Evolutionary conservation across 1,284 basidiomycete species (phyloP), one percentile per base, ranked within the genome.

Genomic region (Fomitopsis schrenkii): DNA sequence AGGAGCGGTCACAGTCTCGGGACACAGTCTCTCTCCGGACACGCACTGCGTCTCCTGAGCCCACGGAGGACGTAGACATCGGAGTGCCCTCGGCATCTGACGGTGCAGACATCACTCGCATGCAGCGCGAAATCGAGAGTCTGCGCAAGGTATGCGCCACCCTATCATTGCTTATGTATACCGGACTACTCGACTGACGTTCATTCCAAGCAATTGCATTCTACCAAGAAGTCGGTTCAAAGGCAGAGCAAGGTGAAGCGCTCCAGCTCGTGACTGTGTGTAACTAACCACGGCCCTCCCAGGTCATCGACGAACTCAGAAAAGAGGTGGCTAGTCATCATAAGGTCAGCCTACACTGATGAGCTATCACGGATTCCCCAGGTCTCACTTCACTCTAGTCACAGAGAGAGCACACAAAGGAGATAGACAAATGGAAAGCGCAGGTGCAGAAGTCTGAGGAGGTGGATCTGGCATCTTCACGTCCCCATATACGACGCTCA

Each of bases 401-500:
- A 12, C 74, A 81, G 60, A 77, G 81, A 62, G 83, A 85, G 19
- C 78, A 80, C 42, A 79, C 79, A 58, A 71, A 71, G 8, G 79
- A 83, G 58, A 57, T 86, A 10, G 74, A 78, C 33, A 77, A 75
- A 52, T 64, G 84, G 28, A 83, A 82, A 66, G 69, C 65, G 14
- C 84, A 82, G 64, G 70, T 72, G 7, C 80, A 75, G 64, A 83
- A 84, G 65, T 75, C 77, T 3, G 84, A 87, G 56, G 86, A 88
- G 72, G 86, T 87, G 62, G 33, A 76, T 64, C 48, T 59, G 6
- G 3, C 33, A 8, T 56, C 33, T 35, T 12, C 10, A 28, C 44
- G 14, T 19, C 26, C 1, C 19, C 6, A 28, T 19, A 14, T 19
- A 54, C 46, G 28, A 42, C 52, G 12, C 45, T 38, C 33, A 41